Conservation (phyloP, 2,329 filamentous ascomycete species). For the Sporothrix humicola region DNA sequence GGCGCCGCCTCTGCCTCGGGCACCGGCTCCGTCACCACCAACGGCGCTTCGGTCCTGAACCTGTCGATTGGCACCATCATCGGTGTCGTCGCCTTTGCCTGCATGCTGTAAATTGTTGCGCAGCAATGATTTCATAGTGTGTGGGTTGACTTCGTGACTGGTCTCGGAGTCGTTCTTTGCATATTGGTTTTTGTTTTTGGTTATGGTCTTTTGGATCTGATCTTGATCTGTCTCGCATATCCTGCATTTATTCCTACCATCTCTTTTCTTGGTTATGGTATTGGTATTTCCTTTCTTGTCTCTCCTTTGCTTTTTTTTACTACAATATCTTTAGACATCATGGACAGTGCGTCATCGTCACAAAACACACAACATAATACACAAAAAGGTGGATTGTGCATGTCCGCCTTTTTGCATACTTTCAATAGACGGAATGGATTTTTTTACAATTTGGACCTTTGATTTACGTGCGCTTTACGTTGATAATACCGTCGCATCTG, state of each 20-base stretch:
- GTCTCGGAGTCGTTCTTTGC: neutral
- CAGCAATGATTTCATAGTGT: no score
- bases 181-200: neutral
- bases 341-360: slow-evolving; percentile 1
- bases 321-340: neutral
- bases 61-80: slow-evolving; percentile 21
- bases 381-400: neutral
- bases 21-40: neutral
- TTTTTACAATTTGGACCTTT: neutral
- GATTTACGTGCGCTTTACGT: no score
- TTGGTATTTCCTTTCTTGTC: slow-evolving; percentile 6
- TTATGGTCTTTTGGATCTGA: slow-evolving; percentile 8
- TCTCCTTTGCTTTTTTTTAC: neutral
- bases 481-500: neutral
- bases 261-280: no score
- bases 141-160: neutral
- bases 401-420: neutral
- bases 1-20: neutral
- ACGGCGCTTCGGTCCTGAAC: neutral
- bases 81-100: slow-evolving; percentile 19
- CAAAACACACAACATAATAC: neutral
- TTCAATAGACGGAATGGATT: slow-evolving; percentile 23
- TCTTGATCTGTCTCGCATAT: neutral
- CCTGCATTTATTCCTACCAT: neutral
- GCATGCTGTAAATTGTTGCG: neutral